phyloP scores from a whole-genome alignment of 257 asterid species.

The Fraxinus americana region DNA sequence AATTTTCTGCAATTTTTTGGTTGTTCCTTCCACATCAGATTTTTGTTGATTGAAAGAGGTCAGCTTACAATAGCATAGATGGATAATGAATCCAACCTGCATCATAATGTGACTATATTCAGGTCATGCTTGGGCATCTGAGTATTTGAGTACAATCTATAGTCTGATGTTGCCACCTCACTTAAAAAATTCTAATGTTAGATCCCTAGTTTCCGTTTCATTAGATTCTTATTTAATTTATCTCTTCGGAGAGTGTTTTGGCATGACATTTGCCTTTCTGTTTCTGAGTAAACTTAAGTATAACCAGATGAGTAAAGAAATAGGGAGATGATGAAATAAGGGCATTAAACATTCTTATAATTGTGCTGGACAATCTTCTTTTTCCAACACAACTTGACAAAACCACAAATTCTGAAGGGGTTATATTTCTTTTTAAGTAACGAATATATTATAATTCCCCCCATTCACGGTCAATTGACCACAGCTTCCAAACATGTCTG shows the following conservation, averaged over 20 bases:
- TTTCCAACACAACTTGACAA: background rate
- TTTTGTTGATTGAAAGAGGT: background rate
- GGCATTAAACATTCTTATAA: background rate
- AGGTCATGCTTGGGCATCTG: background rate
- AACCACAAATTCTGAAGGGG: background rate
- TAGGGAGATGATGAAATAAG: background rate
- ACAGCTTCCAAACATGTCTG: background rate
- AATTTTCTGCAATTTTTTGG: background rate
- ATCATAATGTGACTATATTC: background rate
- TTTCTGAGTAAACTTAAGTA: background rate
- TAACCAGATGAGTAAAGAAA: background rate
- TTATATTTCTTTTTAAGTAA: background rate
- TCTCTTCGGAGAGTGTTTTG: background rate
- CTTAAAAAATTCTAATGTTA: background rate
- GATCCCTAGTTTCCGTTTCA: background rate
- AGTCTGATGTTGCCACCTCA: background rate
- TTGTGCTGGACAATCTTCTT: background rate
- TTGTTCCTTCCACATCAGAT: background rate
- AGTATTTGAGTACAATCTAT: background rate
- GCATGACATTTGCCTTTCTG: background rate
- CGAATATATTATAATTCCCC: background rate
- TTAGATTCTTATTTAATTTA: background rate
- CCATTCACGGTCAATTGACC: background rate
- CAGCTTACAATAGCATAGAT: background rate
- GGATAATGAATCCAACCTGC: background rate